A percentile compares a stretch with the other conserved stretches of the same genome.
Evolutionary conservation across 2,329 filamentous ascomycete species (phyloP).

Genomic region (Clonostachys byssicola): DNA sequence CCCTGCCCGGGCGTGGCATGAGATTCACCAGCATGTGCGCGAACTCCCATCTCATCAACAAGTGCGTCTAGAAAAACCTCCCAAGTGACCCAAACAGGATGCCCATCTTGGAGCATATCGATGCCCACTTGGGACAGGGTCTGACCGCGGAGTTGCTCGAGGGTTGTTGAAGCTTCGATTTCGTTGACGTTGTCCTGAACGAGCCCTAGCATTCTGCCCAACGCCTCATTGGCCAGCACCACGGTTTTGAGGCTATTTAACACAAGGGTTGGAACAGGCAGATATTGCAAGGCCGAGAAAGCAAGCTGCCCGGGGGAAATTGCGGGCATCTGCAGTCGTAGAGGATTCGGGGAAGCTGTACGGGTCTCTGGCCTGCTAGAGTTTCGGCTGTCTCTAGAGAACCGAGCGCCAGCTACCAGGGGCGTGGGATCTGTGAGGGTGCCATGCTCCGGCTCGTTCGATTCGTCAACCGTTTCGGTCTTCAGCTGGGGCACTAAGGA

Average conservation of each 20-base stretch:
- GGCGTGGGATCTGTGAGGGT: slow-evolving; percentile 14
- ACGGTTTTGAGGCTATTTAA: slow-evolving; percentile 66
- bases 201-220: slow-evolving; percentile 65
- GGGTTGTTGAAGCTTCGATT: slow-evolving; percentile 36
- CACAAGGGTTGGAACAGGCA: slow-evolving; percentile 69
- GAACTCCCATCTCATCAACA: slow-evolving; percentile 32
- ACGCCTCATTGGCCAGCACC: slow-evolving; percentile 70
- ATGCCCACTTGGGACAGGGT: slow-evolving; percentile 67
- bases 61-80: slow-evolving; percentile 54
- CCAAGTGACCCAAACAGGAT: slow-evolving; percentile 55
- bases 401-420: slow-evolving; percentile 13
- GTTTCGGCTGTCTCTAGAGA: slow-evolving; percentile 13
- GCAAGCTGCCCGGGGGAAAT: slow-evolving; percentile 52
- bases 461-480: neutral
- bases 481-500: neutral
- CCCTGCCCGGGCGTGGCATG: slow-evolving; percentile 11
- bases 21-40: slow-evolving; percentile 11
- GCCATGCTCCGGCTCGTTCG: slow-evolving; percentile 3
- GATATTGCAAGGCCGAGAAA: slow-evolving; percentile 66
- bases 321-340: slow-evolving; percentile 36
- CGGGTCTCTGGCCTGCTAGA: slow-evolving; percentile 8
- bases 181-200: slow-evolving; percentile 33
- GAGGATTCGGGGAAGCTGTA: slow-evolving; percentile 29
- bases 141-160: slow-evolving; percentile 61
- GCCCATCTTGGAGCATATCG: slow-evolving; percentile 67